phyloP scores from a whole-genome alignment of 2,329 filamentous ascomycete genomes.

The Trichocomaceae sp. region DNA sequence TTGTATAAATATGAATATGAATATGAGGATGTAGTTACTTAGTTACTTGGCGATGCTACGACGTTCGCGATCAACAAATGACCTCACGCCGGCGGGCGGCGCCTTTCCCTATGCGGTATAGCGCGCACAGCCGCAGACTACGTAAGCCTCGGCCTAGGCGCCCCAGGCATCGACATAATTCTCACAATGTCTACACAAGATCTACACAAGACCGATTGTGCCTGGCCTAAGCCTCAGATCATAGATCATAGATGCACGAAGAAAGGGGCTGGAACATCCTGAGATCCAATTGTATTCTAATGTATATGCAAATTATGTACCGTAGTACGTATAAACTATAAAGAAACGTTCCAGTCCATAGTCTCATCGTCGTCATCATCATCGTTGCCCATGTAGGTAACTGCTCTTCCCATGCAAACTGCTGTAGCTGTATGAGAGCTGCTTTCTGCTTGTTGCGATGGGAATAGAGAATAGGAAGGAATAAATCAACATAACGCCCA shows the following conservation, averaged over 20 bases:
- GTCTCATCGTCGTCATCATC: not conserved
- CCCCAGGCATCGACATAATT: not conserved
- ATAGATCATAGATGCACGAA: no score
- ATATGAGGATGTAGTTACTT: not conserved
- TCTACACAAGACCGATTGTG: not conserved
- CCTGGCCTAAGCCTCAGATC: no score
- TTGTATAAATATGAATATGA: not conserved
- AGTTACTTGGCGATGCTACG: not conserved
- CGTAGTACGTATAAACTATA: not conserved
- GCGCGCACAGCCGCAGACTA: not conserved
- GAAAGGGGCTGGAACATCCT: not conserved
- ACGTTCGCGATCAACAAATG: not conserved
- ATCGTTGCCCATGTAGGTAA: not conserved
- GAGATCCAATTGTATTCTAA: not conserved
- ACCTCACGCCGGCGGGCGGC: not conserved
- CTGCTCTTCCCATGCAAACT: not conserved
- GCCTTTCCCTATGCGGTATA: not conserved
- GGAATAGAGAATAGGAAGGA: not conserved
- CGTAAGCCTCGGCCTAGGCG: not conserved
- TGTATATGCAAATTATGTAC: not conserved
- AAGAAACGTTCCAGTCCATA: not conserved
- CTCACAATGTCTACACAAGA: not conserved
- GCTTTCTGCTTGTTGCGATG: not conserved
- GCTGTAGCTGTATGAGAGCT: not conserved
- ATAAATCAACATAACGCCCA: not conserved